Percentiles rank a stretch among this genome's conserved stretches.
These are phyloP conservation scores for Dorcoceras hygrometricum DNA, from an alignment of 257 asterid genomes.

Conservation along the genomic window DNA sequence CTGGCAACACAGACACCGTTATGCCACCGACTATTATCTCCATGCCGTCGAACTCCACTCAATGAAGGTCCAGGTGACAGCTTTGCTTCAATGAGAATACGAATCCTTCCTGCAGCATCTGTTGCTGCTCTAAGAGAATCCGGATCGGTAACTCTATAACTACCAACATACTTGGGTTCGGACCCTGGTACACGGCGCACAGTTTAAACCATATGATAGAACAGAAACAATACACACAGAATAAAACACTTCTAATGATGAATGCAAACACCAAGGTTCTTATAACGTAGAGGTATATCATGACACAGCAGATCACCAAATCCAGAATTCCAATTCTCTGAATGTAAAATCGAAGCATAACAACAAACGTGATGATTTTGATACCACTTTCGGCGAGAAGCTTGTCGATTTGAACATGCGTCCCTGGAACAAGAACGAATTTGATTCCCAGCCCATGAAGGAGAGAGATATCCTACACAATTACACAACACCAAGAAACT, in stretches of 20 bases:
- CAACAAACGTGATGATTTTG: conserved; percentile 7
- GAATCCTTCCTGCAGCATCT: conserved; percentile 85
- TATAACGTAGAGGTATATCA: conserved; percentile 4
- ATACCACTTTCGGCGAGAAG: conserved; percentile 75
- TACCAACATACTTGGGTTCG: conserved; percentile 80
- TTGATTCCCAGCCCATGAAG: conserved; percentile 95
- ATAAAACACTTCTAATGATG: conserved; percentile 14
- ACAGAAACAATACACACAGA: conserved; percentile 5
- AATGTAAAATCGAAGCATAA: background rate
- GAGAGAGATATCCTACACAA: conserved; percentile 77
- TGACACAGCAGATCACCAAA: conserved; percentile 1
- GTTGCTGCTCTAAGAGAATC: conserved; percentile 85
- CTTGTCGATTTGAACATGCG: conserved; percentile 86
- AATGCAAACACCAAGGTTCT: background rate
- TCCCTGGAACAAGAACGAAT: conserved; percentile 93
- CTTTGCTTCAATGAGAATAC: conserved; percentile 77
- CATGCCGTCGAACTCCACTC: conserved; percentile 80
- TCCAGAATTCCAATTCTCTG: conserved; percentile 1
- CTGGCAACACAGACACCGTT: conserved; percentile 79
- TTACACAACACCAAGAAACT: conserved; percentile 34
- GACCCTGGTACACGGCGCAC: conserved; percentile 47
- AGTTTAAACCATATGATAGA: conserved; percentile 6
- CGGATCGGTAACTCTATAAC: conserved; percentile 89
- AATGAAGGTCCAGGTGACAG: conserved; percentile 95
- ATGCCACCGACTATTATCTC: conserved; percentile 74